Base-by-base conservation (phyloP, 2,329 filamentous ascomycete species). In the Ploettnerulaceae sp. region DNA sequence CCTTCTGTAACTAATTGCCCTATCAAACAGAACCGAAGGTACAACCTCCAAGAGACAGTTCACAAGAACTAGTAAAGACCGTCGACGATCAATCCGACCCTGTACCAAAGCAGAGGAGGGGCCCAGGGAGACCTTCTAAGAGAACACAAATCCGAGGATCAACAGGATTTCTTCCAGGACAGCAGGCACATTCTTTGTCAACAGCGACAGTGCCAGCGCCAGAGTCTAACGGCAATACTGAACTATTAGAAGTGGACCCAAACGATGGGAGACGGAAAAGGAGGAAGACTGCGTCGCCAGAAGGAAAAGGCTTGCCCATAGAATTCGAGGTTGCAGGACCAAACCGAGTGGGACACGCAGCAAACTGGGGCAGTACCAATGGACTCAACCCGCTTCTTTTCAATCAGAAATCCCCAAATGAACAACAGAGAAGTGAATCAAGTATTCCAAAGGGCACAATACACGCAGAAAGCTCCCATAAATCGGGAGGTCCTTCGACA, bases 181-280 rank as follows among this genome's bases (percentile, higher is more conserved):
- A 12, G 24, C 21, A 12, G 15, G 31, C 12, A 31, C n/a, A n/a
- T n/a, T 12, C n/a, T n/a, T n/a, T n/a, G n/a, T n/a, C n/a, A n/a
- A n/a, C n/a, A n/a, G n/a, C 33, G 6, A n/a, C 36, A 34, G 7
- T 3, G 20, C 9, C 37, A 18, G 28, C 7, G 7, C 7, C 41
- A 9, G 31, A 32, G 18, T 9, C 18, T 14, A 18, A 25, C 29
- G 40, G 34, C 11, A 46, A 50, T 22, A 48, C 53, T 36, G 57
- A 57, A 15, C 24, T 59, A 3, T 38, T 59, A 5, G 60, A 69
- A 35, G 52, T 61, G 3, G 61, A 64, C 38, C 52, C 47, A 12
- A 62, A 62, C 15, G 56, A 63, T 24, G 58, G 59, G 25, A 63
- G 66, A 40, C 65, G 63, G 40, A 77, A 76, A 54, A 67, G 73